phyloP scores from a whole-genome alignment of 108 stramenopile species.

The Nitzschia inconspicua region DNA sequence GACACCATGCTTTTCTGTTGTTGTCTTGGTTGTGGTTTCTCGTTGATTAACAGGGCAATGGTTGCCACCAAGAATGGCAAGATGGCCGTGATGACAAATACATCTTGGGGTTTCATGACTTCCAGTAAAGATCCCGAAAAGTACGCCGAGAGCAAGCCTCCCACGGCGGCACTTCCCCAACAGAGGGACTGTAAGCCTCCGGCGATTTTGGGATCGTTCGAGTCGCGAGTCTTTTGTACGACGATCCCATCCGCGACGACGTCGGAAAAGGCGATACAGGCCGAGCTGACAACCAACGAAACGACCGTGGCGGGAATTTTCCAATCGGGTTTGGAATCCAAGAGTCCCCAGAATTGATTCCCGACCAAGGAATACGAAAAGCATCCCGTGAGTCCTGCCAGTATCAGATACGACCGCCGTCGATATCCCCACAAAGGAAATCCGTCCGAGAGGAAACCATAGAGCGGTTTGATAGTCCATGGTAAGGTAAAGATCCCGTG shows the following conservation, averaged over 20 bases:
- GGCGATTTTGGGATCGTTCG: constrained; percentile 61
- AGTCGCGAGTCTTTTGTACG: constrained; percentile 82
- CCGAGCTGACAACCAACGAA: constrained; percentile 60
- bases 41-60: constrained; percentile 76
- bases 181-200: constrained; percentile 88
- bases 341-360: constrained; percentile 38
- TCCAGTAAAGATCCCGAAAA: constrained; percentile 86
- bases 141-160: constrained; percentile 88
- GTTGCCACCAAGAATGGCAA: constrained; percentile 82
- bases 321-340: background rate
- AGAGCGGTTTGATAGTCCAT: constrained; percentile 93
- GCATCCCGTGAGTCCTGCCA: constrained; percentile 66
- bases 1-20: background rate
- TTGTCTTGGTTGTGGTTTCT: constrained; percentile 38
- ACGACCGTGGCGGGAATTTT: constrained; percentile 40
- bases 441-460: constrained; percentile 89
- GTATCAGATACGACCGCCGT: constrained; percentile 75
- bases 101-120: constrained; percentile 77
- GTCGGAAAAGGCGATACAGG: constrained; percentile 88
- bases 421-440: constrained; percentile 87
- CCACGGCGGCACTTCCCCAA: constrained; percentile 89
- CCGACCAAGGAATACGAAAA: constrained; percentile 59
- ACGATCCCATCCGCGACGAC: constrained; percentile 97
- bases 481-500: constrained; percentile 86
- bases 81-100: constrained; percentile 84